Evolutionary conservation across 306 rosid genomes (phyloP), one percentile per base, ranked within the genome.

Genomic region (Medicago arabica): DNA sequence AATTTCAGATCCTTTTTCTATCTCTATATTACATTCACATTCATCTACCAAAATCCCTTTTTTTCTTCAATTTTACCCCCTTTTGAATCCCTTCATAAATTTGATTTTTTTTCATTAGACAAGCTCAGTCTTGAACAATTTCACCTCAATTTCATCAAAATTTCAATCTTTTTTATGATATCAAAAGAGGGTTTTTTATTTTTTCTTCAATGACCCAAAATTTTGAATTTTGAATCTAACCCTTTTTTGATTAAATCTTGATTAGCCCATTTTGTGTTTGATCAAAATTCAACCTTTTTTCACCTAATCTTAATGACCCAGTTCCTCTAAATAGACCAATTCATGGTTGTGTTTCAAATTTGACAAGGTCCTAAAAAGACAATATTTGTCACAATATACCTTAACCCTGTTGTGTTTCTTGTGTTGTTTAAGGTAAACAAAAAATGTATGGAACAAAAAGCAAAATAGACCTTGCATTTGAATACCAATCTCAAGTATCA

Each of bases 401-500:
- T 43, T 18, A 34, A 19, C 25, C 34, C 49, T 51, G 19, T 57
- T 75, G 72, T 60, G 59, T 23, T 77, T 15, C 2, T 46, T 34
- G 13, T 78, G 65, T 74, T 80, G 72, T 72, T 83, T 82, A 47
- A 13, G 41, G 9, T 12, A 13, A 21, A 8, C 12, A 49, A 44
- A 78, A 76, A 69, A 92, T 96, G 99, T 90, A 79, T 67, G 98
- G 97, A 76, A 87, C 90, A 51, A 90, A 81, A 69, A 77, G 93
- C 88, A 87, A 88, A 83, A 84, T 92, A 77, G 99, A 96, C 80
- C 87, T 96, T 63, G 80, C 99, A 64, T 62, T 87, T n/a, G 99
- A 96, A 79, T 88, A 91, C 79, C 98, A 89, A 82, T 79, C 98
- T 38, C 98, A 96, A 77, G 80, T 87, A 1, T 81, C 96, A 62